Base-by-base conservation (phyloP, 2,329 filamentous ascomycete species). In the Xylariomycetidae sp. region DNA sequence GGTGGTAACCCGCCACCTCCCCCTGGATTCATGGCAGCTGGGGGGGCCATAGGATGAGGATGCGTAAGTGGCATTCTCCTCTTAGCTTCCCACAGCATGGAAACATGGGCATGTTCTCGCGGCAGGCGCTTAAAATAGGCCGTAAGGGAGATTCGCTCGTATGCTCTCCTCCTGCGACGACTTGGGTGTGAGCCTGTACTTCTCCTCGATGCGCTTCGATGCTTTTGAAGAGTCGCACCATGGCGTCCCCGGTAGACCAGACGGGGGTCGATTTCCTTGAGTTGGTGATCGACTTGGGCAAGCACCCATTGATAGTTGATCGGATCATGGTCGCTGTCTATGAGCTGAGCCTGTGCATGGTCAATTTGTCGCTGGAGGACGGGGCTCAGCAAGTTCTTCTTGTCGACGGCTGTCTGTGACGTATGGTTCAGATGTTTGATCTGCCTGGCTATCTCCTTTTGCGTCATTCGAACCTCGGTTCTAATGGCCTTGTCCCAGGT, bases 51-150 rank as follows among this genome's bases (percentile, higher is more conserved):
- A n/a, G n/a, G n/a, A n/a, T n/a, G n/a, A n/a, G n/a, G n/a, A n/a
- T n/a, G n/a, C n/a, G n/a, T n/a, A n/a, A 34, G 23, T 25, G 13
- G 22, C 18, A 14, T 11, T 18, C 26, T 40, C 29, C 27, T 45
- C 23, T 37, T 49, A 3, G 36, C 35, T 14, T 46, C 31, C 33
- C 48, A 54, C 5, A 57, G 37, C 20, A 19, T 30, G 1, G 6
- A 8, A n/a, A 56, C 43, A 18, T 62, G 48, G 6, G 56, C 56
- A 1, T 51, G 52, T 1, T 42, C 40, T 15, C 50, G 54, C 2
- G 66, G 67, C 3, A 51, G 51, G 7, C 62, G 56, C 42, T 62
- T 66, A 45, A 68, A 73, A 47, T 70, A 73, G 9, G 61, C 63
- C 2, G 59, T 69, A 26, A 74, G 50, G 8, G 62, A 62, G 7